These are phyloP conservation scores for Colletotrichum chlorophyti DNA, from an alignment of 2,329 filamentous ascomycete species.

Conservation along the genomic window DNA sequence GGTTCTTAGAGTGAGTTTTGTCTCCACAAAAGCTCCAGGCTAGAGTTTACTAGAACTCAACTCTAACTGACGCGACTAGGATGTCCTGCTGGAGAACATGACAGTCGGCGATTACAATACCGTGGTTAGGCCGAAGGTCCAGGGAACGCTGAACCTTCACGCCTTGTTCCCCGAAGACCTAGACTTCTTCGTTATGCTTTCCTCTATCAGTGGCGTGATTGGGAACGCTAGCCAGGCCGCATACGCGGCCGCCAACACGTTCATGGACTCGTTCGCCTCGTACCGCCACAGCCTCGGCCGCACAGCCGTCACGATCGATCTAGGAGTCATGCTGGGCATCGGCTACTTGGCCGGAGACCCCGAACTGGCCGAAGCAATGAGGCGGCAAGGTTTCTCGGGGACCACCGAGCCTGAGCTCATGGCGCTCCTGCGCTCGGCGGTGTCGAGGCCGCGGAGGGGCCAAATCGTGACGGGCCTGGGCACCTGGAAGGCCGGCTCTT, in stretches of 20 bases:
- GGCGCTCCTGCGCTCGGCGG: constrained; percentile 30
- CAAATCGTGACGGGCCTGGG: constrained; percentile 29
- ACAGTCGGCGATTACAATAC: constrained; percentile 38
- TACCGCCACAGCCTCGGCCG: constrained; percentile 26
- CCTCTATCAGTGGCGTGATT: constrained; percentile 42
- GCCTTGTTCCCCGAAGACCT: constrained; percentile 26
- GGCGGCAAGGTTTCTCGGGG: not conserved
- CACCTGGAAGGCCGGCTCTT: not conserved
- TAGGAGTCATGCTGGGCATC: constrained; percentile 23
- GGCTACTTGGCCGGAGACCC: not conserved
- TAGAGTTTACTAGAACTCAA: not conserved
- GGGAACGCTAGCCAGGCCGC: constrained; percentile 45
- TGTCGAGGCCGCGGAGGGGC: constrained; percentile 29
- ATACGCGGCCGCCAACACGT: constrained; percentile 44
- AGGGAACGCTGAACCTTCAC: constrained; percentile 37
- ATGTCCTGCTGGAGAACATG: constrained; percentile 42
- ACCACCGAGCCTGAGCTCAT: not conserved
- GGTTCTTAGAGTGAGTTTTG: constrained; percentile 40
- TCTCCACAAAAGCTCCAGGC: not conserved
- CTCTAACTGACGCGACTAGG: constrained; percentile 8
- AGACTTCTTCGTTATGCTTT: constrained; percentile 47
- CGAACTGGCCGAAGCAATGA: not conserved
- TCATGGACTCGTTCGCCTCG: constrained; percentile 36
- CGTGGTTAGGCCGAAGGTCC: constrained; percentile 40
- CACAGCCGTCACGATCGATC: constrained; percentile 30